These are phyloP conservation scores for Fusarium begoniae DNA, from an alignment of 2,329 filamentous ascomycete genomes.

Conservation along the genomic window DNA sequence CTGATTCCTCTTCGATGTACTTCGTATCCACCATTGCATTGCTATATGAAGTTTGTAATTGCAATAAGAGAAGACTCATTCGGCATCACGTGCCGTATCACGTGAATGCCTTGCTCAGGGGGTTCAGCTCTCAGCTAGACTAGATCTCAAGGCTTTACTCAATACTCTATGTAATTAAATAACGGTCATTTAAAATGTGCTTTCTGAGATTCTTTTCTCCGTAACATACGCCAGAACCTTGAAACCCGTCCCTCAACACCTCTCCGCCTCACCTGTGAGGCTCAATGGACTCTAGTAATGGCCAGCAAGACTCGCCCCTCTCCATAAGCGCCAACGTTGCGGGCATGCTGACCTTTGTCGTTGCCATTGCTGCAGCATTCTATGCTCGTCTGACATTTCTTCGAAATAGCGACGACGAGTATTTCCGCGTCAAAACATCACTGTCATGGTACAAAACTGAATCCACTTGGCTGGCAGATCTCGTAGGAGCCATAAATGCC, in stretches of 20 bases:
- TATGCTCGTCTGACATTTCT: conserved; percentile 57
- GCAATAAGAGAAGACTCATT: neutral
- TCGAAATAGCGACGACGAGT: conserved; percentile 57
- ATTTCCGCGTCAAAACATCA: conserved; percentile 57
- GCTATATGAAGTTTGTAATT: neutral
- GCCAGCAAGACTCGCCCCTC: conserved; percentile 53
- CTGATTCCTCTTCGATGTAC: neutral
- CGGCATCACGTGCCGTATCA: conserved; percentile 2
- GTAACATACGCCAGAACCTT: neutral
- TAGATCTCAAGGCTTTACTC: neutral
- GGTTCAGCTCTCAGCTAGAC: neutral
- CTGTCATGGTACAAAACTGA: conserved; percentile 61
- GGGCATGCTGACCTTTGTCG: conserved; percentile 58
- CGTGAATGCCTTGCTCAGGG: neutral
- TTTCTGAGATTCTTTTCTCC: neutral
- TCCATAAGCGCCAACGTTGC: conserved; percentile 55
- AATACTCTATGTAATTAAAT: neutral
- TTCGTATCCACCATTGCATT: neutral
- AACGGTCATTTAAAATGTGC: neutral
- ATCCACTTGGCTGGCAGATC: conserved; percentile 55
- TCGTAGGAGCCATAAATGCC: conserved; percentile 47
- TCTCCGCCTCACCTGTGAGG: neutral
- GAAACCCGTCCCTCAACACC: too few species aligned
- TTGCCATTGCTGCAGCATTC: conserved; percentile 55
- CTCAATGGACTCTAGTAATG: conserved; percentile 37